phyloP scores from a whole-genome alignment of 371 early-diverging fungal species.

The Apophysomyces ossiformis region DNA sequence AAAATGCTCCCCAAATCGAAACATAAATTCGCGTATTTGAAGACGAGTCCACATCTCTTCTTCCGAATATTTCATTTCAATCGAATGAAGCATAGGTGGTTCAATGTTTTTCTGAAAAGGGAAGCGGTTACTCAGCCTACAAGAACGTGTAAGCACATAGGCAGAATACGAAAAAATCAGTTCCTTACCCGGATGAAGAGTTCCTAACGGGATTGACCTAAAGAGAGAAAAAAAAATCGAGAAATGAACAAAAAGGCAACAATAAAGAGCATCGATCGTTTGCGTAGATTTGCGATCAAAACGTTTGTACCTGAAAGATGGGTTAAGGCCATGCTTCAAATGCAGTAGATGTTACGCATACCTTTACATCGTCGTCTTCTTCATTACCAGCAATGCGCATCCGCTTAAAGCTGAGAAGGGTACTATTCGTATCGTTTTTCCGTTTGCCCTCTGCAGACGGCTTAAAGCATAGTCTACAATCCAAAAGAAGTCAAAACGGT shows the following conservation, averaged over 20 bases:
- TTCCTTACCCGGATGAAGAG: not conserved
- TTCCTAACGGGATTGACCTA: not conserved
- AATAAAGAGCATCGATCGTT: too few relatives aligned
- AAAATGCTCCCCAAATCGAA: slow-evolving; percentile 46
- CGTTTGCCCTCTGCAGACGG: not conserved
- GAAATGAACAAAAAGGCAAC: not conserved
- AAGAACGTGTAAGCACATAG: not conserved
- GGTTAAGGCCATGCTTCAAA: not conserved
- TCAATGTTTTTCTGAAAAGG: not conserved
- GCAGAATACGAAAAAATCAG: not conserved
- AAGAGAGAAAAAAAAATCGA: not conserved
- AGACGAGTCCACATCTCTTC: slow-evolving; percentile 49
- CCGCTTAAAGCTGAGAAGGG: not conserved
- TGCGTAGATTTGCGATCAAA: too few relatives aligned
- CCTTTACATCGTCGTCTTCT: not conserved
- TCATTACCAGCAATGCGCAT: not conserved
- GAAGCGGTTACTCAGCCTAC: not conserved
- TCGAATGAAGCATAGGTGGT: slow-evolving; percentile 31
- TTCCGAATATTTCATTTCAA: slow-evolving; percentile 35
- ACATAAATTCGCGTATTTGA: slow-evolving; percentile 50
- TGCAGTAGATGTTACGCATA: not conserved
- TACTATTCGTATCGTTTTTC: not conserved
- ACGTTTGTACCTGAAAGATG: too few relatives aligned
- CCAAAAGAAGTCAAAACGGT: not conserved
- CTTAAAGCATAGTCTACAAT: slow-evolving; percentile 7